phyloP scores from a whole-genome alignment of 2,329 filamentous ascomycete species.

The Fusarium falciforme region DNA sequence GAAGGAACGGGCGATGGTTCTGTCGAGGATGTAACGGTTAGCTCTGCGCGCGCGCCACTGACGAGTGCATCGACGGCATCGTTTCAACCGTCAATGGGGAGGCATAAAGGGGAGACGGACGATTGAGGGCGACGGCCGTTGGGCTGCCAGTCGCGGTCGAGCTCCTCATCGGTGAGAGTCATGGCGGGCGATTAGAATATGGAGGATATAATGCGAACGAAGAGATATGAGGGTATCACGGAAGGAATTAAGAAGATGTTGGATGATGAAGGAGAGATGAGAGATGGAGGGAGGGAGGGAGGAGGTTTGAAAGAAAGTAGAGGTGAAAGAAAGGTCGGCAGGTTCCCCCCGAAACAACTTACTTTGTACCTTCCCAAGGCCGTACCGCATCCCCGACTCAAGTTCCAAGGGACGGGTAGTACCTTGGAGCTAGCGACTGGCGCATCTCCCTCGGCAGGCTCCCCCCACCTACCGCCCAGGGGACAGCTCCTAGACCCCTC shows the following conservation, averaged over 20 bases:
- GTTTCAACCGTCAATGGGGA: slow-evolving; percentile 59
- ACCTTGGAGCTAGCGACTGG: slow-evolving; percentile 11
- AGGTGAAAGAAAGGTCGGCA: neutral
- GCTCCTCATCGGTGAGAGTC: slow-evolving; percentile 71
- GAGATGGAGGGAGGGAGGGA: neutral
- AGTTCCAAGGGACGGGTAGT: slow-evolving; percentile 14
- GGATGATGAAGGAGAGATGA: neutral
- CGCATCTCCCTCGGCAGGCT: neutral
- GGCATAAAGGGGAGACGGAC: slow-evolving; percentile 73
- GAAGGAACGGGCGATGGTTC: slow-evolving; percentile 89
- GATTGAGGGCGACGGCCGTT: slow-evolving; percentile 83
- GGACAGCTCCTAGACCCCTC: neutral
- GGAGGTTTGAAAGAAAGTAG: neutral
- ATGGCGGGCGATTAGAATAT: slow-evolving; percentile 24
- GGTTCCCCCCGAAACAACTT: neutral
- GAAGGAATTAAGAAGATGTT: neutral
- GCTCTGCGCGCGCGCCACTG: slow-evolving; percentile 26
- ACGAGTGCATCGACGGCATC: neutral
- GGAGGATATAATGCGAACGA: neutral
- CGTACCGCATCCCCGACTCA: neutral
- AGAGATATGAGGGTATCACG: neutral
- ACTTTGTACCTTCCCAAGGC: neutral
- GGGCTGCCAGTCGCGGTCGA: slow-evolving; percentile 84
- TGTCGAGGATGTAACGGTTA: slow-evolving; percentile 51
- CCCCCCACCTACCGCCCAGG: slow-evolving; percentile 1